Evolutionary conservation across 768 basidiomycete genomes (phyloP).

Genomic region (Ramaria sp.): DNA sequence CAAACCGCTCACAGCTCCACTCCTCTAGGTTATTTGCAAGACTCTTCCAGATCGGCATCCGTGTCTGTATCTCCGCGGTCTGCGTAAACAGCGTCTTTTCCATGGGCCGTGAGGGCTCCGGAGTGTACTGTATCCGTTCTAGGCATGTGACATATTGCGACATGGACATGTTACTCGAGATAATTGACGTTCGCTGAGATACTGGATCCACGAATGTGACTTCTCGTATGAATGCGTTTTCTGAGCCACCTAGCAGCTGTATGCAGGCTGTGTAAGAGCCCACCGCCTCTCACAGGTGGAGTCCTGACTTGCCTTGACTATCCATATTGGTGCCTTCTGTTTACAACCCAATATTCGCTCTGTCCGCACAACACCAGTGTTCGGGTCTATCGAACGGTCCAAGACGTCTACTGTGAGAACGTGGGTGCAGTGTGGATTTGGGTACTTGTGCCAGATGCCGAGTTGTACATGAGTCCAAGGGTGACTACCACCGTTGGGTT

Average conservation of each 20-base stretch:
- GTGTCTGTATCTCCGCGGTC: conserved; percentile 85
- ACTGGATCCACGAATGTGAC: conserved; percentile 87
- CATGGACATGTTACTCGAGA: conserved; percentile 86
- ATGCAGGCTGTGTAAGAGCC: neutral
- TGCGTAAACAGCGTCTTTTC: conserved; percentile 68
- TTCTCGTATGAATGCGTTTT: conserved; percentile 91
- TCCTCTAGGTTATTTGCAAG: conserved; percentile 76
- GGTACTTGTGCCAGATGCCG: conserved; percentile 94
- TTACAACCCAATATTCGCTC: conserved; percentile 87
- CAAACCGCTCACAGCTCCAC: conserved; percentile 82
- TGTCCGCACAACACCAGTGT: conserved; percentile 82
- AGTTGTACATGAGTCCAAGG: conserved; percentile 86
- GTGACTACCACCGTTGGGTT: conserved; percentile 41
- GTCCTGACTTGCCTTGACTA: conserved; percentile 63
- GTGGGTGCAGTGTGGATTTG: conserved; percentile 85
- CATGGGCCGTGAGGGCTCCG: conserved; percentile 32
- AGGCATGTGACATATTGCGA: conserved; percentile 93
- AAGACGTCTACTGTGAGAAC: conserved; percentile 82
- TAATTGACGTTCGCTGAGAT: conserved; percentile 70
- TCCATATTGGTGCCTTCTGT: conserved; percentile 87
- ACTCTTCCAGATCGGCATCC: conserved; percentile 69
- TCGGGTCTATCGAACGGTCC: conserved; percentile 72
- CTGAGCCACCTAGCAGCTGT: conserved; percentile 84
- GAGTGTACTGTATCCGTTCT: conserved; percentile 82
- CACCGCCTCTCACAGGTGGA: neutral